Conservation (phyloP, 495 filamentous ascomycete genomes). For the Aspergillus ostianus region DNA sequence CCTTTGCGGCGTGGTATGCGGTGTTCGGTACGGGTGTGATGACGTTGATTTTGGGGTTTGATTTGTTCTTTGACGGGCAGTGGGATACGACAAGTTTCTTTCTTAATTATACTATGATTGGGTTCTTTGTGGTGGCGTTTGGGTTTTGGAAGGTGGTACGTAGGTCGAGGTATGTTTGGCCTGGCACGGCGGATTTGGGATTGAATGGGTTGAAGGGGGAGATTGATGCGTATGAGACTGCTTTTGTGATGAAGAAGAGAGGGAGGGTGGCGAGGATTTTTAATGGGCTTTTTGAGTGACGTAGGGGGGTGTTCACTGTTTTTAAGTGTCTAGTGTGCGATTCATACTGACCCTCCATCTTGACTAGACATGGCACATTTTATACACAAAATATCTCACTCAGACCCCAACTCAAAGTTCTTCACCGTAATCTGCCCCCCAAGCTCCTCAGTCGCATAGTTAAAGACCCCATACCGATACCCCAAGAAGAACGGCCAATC, state of each 20-base stretch:
- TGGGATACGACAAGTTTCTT: constrained; percentile 31
- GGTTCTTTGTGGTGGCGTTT: constrained; percentile 46
- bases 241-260: neutral
- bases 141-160: constrained; percentile 55
- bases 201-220: constrained; percentile 41
- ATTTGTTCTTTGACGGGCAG: constrained; percentile 27
- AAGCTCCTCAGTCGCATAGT: constrained; percentile 51
- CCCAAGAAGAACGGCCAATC: constrained; percentile 53
- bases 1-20: constrained; percentile 33
- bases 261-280: neutral
- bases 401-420: neutral
- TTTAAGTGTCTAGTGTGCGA: neutral
- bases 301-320: too few species aligned
- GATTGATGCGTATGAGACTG: constrained; percentile 60
- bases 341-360: too few species aligned
- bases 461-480: constrained; percentile 58
- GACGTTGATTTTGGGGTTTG: constrained; percentile 28
- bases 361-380: too few species aligned
- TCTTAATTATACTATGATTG: constrained; percentile 43
- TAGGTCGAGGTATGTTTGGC: constrained; percentile 42
- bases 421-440: constrained; percentile 48
- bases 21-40: constrained; percentile 35
- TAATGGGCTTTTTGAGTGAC: neutral
- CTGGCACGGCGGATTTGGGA: constrained; percentile 38
- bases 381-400: neutral